A percentile compares a stretch with the other conserved stretches of the same genome.
Evolutionary conservation across 2,329 filamentous ascomycete genomes (phyloP).

Genomic region (Pseudovirgaria hyperparasitica): DNA sequence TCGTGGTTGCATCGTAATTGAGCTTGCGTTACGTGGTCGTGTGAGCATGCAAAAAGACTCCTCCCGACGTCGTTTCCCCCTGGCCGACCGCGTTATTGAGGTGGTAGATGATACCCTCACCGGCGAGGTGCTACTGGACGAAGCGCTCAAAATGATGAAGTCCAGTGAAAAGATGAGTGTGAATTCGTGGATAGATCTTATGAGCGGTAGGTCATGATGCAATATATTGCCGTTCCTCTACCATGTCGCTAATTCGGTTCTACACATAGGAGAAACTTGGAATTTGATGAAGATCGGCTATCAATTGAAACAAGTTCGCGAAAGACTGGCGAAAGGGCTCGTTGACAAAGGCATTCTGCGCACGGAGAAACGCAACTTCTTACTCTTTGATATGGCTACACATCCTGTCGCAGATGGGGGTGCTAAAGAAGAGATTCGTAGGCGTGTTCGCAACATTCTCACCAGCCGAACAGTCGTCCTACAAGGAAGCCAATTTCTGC

Average conservation of each 20-base stretch:
- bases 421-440: conserved; percentile 93
- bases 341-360: conserved; percentile 98
- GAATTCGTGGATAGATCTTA: conserved; percentile 95
- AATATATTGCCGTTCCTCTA: conserved; percentile 3
- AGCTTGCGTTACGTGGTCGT: conserved; percentile 87
- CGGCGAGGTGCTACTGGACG: conserved; percentile 91
- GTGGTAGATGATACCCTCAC: conserved; percentile 94
- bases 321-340: conserved; percentile 90
- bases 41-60: conserved; percentile 98
- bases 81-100: conserved; percentile 89
- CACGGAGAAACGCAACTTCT: conserved; percentile 98
- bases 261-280: conserved; percentile 78
- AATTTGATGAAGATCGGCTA: conserved; percentile 99
- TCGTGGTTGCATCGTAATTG: conserved; percentile 94
- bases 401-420: conserved; percentile 93
- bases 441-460: conserved; percentile 81
- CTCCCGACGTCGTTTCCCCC: conserved; percentile 76
- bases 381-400: conserved; percentile 99
- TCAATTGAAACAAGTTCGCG: conserved; percentile 96
- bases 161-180: conserved; percentile 99
- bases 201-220: conserved; percentile 65
- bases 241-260: conserved; percentile 8
- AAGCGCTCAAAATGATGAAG: conserved; percentile 99
- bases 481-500: conserved; percentile 73
- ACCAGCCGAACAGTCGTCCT: conserved; percentile 91